Evolutionary conservation across 305 asterid genomes (phyloP), one percentile per base, ranked within the genome.

Genomic region (Rubia tinctorum): DNA sequence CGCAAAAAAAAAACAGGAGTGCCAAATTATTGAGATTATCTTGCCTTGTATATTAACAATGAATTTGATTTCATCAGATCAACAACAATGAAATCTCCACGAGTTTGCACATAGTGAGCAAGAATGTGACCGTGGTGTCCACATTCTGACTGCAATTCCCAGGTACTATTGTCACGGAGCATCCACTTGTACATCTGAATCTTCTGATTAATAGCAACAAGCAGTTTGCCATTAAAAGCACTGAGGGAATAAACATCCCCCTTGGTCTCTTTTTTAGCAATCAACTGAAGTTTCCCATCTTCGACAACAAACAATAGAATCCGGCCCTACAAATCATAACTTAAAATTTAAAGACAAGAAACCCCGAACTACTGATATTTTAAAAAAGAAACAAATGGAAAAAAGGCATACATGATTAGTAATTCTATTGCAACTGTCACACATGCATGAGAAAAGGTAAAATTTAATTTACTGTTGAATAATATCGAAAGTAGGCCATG

Each of bases 61-160:
- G 97, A 95, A 51, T 92, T 92, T 71, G 99, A 95, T 87, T 95
- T 92, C 99, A 92, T 95, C 82, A 95, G 83, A 86, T 95, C 98
- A 3, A 95, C 98, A 56, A 95, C 96, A 81, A 95, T 91, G 82
- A 95, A 92, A 85, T 95, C 99, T 68, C 99, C 99, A 74, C 98
- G 84, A 27, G 99, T 95, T 86, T 95, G 99, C 56, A 95, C 97
- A 80, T 88, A 95, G 40, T 92, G 98, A 39, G 99, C 99, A 49
- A 95, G 95, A 78, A 92, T 95, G 87, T 95, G 99, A n/a, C 99
- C 98, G 73, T 95, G 98, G 76, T 95, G 99, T 73, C 99, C 99
- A 59, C 98, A 89, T 86, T 95, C 99, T 23, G 97, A 89, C 80
- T 95, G 99, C 88, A 95, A 75, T 84, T 95, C 99, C 65, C 82